Evolutionary conservation across 2,329 filamentous ascomycete genomes (phyloP), one percentile per base, ranked within the genome.

Genomic region (Microcera coccophila): DNA sequence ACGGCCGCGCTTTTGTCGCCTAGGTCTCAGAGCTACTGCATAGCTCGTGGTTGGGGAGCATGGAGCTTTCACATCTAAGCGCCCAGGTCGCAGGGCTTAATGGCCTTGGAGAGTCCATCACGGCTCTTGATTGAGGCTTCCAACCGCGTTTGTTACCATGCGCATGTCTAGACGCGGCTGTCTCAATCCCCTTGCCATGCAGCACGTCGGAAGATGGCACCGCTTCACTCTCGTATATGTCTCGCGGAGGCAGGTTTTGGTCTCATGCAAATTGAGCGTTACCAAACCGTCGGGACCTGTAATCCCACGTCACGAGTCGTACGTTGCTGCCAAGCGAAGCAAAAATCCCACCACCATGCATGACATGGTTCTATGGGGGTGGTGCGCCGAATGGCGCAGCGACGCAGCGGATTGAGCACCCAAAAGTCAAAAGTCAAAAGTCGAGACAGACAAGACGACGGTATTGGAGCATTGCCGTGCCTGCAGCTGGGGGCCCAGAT

Each of bases 221-320:
- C 9, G 24, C 24, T 9, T 28, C 24, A 9, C 9, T 15, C 51
- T 57, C 54, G 54, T 55, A 53, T 57, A 32, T 41, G 46, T 22
- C 34, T 44, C 43, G 21, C 37, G 29, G 39, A 53, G 47, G 45
- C 49, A 45, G 39, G 48, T 52, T 37, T 33, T 42, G 41, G 39
- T 37, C 36, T 56, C 44, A 59, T 59, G 57, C 56, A 61, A 42
- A 53, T 41, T 51, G 53, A 45, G 58, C 58, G 59, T 55, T 60
- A 59, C 61, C 62, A 54, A 46, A 56, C 48, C 52, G 41, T 54
- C 53, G 61, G 61, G 52, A 50, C 49, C 32, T 49, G 38, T 41
- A 33, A 46, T 47, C 40, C 34, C 36, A 14, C 39, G 45, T 39
- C 47, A 47, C n/a, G 20, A 18, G 16, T 35, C 33, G 33, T 35